phyloP scores from a whole-genome alignment of 2,329 filamentous ascomycete genomes.

The Keithomyces neogunnii region DNA sequence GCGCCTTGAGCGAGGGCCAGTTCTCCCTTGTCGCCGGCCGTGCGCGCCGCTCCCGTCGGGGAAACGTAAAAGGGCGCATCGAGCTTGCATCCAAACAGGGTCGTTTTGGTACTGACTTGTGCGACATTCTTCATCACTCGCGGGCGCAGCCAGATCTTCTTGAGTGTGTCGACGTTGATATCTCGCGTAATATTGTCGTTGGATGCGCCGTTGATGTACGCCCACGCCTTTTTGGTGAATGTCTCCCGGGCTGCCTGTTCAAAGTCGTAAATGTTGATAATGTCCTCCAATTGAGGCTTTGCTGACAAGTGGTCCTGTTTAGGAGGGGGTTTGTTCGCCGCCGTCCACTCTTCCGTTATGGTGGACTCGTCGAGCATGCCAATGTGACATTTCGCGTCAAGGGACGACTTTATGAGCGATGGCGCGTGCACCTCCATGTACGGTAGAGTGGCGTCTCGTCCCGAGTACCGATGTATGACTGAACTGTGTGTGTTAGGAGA shows the following conservation, averaged over 20 bases:
- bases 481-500: neutral
- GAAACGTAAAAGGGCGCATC: constrained; percentile 14
- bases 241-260: constrained; percentile 11
- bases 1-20: constrained; percentile 12
- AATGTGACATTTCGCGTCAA: constrained; percentile 8
- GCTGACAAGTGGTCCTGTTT: neutral
- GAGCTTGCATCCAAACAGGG: constrained; percentile 13
- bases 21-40: constrained; percentile 12
- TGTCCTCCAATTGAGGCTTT: constrained; percentile 9
- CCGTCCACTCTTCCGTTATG: neutral
- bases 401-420: constrained; percentile 12
- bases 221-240: constrained; percentile 13
- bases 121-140: constrained; percentile 15
- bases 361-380: constrained; percentile 11
- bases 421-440: constrained; percentile 16
- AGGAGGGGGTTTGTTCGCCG: neutral
- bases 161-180: constrained; percentile 11
- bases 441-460: constrained; percentile 15
- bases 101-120: constrained; percentile 9
- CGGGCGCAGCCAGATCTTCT: constrained; percentile 16
- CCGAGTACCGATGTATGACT: constrained; percentile 16
- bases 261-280: constrained; percentile 19
- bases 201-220: constrained; percentile 15
- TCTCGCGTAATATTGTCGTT: constrained; percentile 18
- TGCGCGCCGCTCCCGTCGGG: constrained; percentile 12